These are phyloP conservation scores for Trichosanthes truncata DNA, from an alignment of 306 rosid species.

Conservation along the genomic window DNA sequence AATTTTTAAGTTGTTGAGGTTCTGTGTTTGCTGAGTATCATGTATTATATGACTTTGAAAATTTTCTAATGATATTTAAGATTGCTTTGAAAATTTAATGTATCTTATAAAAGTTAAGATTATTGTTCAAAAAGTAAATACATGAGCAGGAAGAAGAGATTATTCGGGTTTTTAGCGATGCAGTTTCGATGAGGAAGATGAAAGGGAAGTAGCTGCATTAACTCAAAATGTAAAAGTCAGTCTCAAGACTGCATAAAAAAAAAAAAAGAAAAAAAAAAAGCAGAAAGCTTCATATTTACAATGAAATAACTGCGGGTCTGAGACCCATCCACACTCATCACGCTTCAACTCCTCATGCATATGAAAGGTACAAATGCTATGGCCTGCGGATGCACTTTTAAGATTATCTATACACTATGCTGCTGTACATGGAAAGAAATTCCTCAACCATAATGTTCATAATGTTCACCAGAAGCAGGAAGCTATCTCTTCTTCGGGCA, in stretches of 20 bases:
- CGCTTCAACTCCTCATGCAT: conserved; percentile 11
- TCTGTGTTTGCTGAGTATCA: background rate
- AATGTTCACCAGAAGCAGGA: conserved; percentile 42
- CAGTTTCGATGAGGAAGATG: background rate
- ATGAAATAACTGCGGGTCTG: background rate
- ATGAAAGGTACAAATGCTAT: conserved; percentile 6
- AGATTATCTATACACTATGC: conserved; percentile 6
- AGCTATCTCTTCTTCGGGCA: conserved; percentile 57
- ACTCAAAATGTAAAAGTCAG: background rate
- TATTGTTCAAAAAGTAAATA: background rate
- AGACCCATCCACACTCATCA: conserved; percentile 3
- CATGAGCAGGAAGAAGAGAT: background rate
- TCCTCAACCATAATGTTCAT: background rate
- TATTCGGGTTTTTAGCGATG: background rate
- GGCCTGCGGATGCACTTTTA: conserved; percentile 8
- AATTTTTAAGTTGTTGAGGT: conserved; percentile 1
- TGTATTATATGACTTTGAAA: background rate
- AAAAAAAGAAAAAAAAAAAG: background rate
- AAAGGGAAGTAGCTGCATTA: background rate
- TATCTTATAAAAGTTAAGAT: background rate
- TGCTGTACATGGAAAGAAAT: conserved; percentile 1
- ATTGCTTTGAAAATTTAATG: background rate
- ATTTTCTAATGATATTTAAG: background rate
- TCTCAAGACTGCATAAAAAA: background rate
- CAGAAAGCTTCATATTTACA: conserved; percentile 7